Evolutionary conservation across 1,284 basidiomycete species (phyloP).

Genomic region (Mycosarcoma mackinlayi): DNA sequence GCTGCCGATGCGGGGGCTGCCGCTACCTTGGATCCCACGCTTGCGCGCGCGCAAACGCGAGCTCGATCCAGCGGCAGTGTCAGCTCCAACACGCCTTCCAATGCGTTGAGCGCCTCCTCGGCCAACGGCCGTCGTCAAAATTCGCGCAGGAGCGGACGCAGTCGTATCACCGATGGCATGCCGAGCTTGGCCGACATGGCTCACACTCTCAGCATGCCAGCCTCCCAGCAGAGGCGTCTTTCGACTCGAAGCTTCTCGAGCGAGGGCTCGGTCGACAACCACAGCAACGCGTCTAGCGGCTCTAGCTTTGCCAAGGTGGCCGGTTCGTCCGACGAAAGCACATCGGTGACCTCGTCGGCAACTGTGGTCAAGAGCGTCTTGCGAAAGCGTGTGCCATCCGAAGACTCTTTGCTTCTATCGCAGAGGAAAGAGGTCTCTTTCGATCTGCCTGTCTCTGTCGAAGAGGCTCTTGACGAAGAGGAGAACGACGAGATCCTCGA

Average conservation of each 20-base stretch:
- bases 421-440: conserved; percentile 45
- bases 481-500: conserved; percentile 34
- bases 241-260: conserved; percentile 41
- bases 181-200: conserved; percentile 35
- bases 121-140: conserved; percentile 11
- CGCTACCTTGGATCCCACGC: conserved; percentile 27
- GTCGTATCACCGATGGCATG: conserved; percentile 38
- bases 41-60: conserved; percentile 18
- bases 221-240: conserved; percentile 18
- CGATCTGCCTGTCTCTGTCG: conserved; percentile 20
- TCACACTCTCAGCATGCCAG: conserved; percentile 25
- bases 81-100: conserved; percentile 28
- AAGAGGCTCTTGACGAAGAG: conserved; percentile 18
- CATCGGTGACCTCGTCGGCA: conserved; percentile 7
- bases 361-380: conserved; percentile 32
- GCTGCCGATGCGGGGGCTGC: conserved; percentile 12
- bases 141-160: conserved; percentile 29
- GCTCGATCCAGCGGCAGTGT: conserved; percentile 27
- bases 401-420: conserved; percentile 14
- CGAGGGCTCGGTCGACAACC: conserved; percentile 39
- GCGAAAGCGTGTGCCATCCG: conserved; percentile 24
- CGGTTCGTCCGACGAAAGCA: conserved; percentile 32
- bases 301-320: conserved; percentile 40
- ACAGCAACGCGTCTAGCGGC: conserved; percentile 41
- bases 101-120: conserved; percentile 16